Evolutionary conservation across 441 rosid species (phyloP).

Genomic region (Codiaeum variegatum): DNA sequence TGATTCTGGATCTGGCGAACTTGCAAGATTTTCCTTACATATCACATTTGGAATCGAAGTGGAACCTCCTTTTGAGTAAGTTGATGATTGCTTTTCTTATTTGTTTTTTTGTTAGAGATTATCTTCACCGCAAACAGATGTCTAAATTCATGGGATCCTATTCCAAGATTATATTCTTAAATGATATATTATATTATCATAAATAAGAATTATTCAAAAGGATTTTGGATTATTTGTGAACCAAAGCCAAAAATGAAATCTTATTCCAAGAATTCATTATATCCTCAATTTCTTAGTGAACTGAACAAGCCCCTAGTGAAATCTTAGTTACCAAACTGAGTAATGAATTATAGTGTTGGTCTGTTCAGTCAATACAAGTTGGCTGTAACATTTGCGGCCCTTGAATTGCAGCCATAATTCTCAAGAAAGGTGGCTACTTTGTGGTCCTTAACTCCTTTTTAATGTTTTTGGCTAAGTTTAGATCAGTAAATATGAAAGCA

Average conservation of each 20-base stretch:
- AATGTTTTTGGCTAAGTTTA: not conserved
- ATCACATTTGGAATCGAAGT: slow-evolving; percentile 59
- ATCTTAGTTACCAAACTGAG: too few species aligned
- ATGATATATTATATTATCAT: too few species aligned
- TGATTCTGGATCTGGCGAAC: slow-evolving; percentile 18
- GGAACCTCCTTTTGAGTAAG: slow-evolving; percentile 72
- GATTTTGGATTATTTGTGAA: too few species aligned
- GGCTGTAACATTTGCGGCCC: not conserved
- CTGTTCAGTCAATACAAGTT: not conserved
- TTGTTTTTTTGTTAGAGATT: not conserved
- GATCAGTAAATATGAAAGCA: not conserved
- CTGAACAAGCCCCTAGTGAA: too few species aligned
- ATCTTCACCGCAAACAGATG: not conserved
- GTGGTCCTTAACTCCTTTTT: not conserved
- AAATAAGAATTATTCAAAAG: too few species aligned
- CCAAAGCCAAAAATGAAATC: too few species aligned
- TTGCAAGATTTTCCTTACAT: slow-evolving; percentile 46
- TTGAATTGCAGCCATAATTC: not conserved
- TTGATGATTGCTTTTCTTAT: slow-evolving; percentile 12
- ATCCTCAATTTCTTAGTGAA: too few species aligned
- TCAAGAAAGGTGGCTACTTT: not conserved
- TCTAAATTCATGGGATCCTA: too few species aligned
- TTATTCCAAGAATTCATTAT: too few species aligned
- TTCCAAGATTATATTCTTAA: too few species aligned
- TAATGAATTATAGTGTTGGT: not conserved